Evolutionary conservation across 2,329 filamentous ascomycete genomes (phyloP).

Genomic region (Lachnellula cervina): DNA sequence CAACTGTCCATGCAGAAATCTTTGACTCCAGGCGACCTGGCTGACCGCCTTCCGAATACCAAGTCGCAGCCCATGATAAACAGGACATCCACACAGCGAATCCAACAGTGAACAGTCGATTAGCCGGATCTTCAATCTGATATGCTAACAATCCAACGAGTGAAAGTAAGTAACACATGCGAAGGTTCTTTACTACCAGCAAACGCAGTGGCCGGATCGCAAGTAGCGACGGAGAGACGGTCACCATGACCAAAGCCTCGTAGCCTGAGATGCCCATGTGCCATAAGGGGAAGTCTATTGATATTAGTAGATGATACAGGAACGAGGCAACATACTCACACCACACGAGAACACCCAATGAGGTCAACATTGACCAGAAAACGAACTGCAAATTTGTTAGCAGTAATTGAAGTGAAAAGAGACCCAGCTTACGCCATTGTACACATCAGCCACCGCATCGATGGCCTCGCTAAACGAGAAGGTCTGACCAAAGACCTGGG

Average conservation of each 20-base stretch:
- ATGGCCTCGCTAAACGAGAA: conserved; percentile 73
- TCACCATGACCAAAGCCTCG: conserved; percentile 82
- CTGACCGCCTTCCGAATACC: conserved; percentile 72
- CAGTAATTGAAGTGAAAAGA: background rate
- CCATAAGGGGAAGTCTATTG: conserved; percentile 86
- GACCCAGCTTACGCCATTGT: conserved; percentile 67
- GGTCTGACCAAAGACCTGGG: conserved; percentile 61
- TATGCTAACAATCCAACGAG: conserved; percentile 77
- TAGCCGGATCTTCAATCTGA: conserved; percentile 64
- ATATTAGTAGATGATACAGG: conserved; percentile 9
- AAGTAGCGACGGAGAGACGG: conserved; percentile 75
- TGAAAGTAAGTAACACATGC: conserved; percentile 69
- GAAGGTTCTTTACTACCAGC: conserved; percentile 63
- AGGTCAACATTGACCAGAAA: conserved; percentile 93
- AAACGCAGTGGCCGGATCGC: conserved; percentile 64
- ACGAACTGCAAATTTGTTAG: conserved; percentile 57
- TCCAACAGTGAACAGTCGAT: conserved; percentile 74
- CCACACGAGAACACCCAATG: conserved; percentile 85
- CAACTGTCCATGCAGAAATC: conserved; percentile 74
- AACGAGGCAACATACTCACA: conserved; percentile 54
- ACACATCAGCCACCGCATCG: conserved; percentile 82
- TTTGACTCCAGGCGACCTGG: conserved; percentile 73
- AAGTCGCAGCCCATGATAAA: conserved; percentile 77
- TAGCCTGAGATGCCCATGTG: conserved; percentile 98
- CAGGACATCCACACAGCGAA: conserved; percentile 78